Evolutionary conservation across 306 rosid species (phyloP), one percentile per base, ranked within the genome.

Genomic region (Fagus crenata): DNA sequence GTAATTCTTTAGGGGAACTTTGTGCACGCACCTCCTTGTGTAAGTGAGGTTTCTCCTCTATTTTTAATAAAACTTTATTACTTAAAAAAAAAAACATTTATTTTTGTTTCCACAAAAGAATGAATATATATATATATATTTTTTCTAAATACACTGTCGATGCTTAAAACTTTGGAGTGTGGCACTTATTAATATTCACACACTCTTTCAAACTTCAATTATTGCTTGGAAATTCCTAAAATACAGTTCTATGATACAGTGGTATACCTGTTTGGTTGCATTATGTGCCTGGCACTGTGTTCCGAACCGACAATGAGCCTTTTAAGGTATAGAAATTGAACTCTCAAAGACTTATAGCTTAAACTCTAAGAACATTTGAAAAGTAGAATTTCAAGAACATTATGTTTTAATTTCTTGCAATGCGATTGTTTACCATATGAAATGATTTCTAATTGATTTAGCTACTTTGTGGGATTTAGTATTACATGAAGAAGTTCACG

Each of bases 201-300:
- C 31, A 22, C 39, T 15, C 63, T 75, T 84, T 49, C 56, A 8
- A 82, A 69, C 40, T 77, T 22, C 36, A 37, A 15, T 58, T 5
- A 33, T 14, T 53, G 22, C 75, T 79, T 75, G 76, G 70, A 37
- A 70, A 49, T 55, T 80, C 54, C 81, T 73, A 72, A 81, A 71
- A 17, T 40, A 67, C 71, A 3, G 51, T 67, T 82, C 55, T 81
- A 59, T 87, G 54, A 73, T 84, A 22, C 96, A 93, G 97, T n/a
- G 97, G 98, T 46, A 87, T 93, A 53, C 98, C 98, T 12, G 96
- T 93, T 41, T 93, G 98, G 98, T 74, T 93, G 86, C 98, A 93
- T 82, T 92, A 93, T 58, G 72, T 93, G 87, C 92, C 91, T 36
- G 97, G 93, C 71, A 93, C 97, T 5, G 91, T 90, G 39, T 92